Conservation (phyloP, 1,139 yeast species). For the Taphrina populina region DNA sequence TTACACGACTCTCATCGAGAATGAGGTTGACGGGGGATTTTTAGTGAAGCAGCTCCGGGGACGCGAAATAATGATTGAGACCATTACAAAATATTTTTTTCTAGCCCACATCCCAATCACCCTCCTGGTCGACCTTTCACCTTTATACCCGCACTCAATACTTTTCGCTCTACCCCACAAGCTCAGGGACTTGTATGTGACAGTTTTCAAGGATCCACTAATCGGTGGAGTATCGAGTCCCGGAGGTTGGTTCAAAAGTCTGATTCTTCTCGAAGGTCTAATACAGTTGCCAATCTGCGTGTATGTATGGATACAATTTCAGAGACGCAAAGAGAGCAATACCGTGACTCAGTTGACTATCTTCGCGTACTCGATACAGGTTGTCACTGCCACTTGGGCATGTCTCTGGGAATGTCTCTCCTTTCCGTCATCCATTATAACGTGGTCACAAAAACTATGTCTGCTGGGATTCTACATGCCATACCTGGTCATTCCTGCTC, state of each 20-base stretch:
- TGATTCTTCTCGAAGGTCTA: slow-evolving; percentile 13
- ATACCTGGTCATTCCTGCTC: slow-evolving; percentile 8
- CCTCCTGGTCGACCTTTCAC: slow-evolving; percentile 18
- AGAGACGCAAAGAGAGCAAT: background rate
- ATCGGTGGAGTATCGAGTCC: slow-evolving; percentile 15
- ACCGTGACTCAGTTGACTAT: slow-evolving; percentile 14
- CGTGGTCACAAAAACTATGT: background rate
- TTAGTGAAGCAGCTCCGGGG: no score
- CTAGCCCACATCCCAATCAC: slow-evolving; percentile 24
- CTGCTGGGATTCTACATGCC: slow-evolving; percentile 17
- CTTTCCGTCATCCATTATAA: background rate
- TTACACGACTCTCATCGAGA: no score
- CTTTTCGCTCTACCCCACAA: slow-evolving; percentile 7
- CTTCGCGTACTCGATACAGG: slow-evolving; percentile 11
- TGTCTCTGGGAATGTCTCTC: slow-evolving; percentile 13
- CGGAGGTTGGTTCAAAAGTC: slow-evolving; percentile 26
- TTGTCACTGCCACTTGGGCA: slow-evolving; percentile 24
- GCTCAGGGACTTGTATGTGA: slow-evolving; percentile 4
- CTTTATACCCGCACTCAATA: slow-evolving; percentile 9
- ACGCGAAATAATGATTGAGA: no score
- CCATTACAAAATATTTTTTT: slow-evolving; percentile 13
- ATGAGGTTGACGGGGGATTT: no score
- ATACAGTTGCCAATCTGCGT: slow-evolving; percentile 22
- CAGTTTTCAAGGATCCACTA: slow-evolving; percentile 18
- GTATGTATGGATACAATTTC: slow-evolving; percentile 3